Percentiles rank a stretch among this genome's conserved stretches.
These are phyloP conservation scores for Sarcocystis neurona DNA, from an alignment of 169 alveolate genomes.

Conservation along the genomic window DNA sequence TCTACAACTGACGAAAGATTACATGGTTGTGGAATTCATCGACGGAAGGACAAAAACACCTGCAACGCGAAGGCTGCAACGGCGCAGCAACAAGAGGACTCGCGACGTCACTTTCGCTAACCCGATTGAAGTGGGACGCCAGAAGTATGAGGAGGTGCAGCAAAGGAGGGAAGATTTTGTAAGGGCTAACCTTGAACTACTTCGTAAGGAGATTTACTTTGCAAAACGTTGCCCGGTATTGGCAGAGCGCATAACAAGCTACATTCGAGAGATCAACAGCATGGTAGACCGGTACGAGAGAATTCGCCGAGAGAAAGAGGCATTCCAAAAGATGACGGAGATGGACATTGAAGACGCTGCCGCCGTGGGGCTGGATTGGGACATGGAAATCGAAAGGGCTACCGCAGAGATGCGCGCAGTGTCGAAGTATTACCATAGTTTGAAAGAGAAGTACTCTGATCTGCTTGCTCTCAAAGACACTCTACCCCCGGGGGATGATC, in stretches of 20 bases:
- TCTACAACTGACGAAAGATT: slow-evolving; percentile 34
- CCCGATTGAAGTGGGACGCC: slow-evolving; percentile 39
- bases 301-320: background rate
- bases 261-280: slow-evolving; percentile 23
- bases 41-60: slow-evolving; percentile 22
- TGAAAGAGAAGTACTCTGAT: background rate
- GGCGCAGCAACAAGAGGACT: slow-evolving; percentile 7
- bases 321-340: background rate
- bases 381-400: background rate
- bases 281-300: slow-evolving; percentile 4
- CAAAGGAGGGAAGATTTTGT: slow-evolving; percentile 35
- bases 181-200: slow-evolving; percentile 38
- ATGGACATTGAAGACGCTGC: background rate
- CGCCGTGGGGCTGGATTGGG: background rate
- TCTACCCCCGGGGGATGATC: slow-evolving; percentile 7
- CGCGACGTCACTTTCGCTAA: slow-evolving; percentile 36
- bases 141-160: slow-evolving; percentile 31
- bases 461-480: background rate
- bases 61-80: background rate
- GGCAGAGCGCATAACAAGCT: slow-evolving; percentile 38
- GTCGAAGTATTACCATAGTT: background rate
- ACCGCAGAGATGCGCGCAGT: slow-evolving; percentile 15
- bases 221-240: slow-evolving; percentile 26
- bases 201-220: slow-evolving; percentile 34
- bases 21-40: slow-evolving; percentile 48